Conservation (phyloP, 352 stramenopile species). For the Phytophthora pluvialis region DNA sequence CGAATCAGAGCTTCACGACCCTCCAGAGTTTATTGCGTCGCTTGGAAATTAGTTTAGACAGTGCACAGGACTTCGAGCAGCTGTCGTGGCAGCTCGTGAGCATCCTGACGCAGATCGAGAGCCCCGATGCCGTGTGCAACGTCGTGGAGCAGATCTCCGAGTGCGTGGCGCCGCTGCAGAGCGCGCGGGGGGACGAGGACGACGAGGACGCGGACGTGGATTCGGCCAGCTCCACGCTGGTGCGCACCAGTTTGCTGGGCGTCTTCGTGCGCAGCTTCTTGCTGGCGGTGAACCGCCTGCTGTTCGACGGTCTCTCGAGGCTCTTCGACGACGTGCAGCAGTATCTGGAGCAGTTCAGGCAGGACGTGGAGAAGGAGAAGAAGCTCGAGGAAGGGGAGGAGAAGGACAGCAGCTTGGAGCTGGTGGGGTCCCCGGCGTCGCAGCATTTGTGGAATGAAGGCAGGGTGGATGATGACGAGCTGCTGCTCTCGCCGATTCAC, state of each 20-base stretch:
- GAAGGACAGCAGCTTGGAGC: slow-evolving; percentile 32
- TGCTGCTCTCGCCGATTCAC: slow-evolving; percentile 44
- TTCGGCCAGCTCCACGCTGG: slow-evolving; percentile 55
- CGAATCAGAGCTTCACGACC: slow-evolving; percentile 31
- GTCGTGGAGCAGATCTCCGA: slow-evolving; percentile 70
- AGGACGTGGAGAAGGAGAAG: slow-evolving; percentile 40
- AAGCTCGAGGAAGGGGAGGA: slow-evolving; percentile 8
- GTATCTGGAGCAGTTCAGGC: slow-evolving; percentile 57
- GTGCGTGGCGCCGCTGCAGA: slow-evolving; percentile 55
- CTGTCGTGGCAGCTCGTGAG: slow-evolving; percentile 57
- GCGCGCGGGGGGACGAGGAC: slow-evolving; percentile 23
- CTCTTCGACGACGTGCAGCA: slow-evolving; percentile 68
- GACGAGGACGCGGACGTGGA: slow-evolving; percentile 33
- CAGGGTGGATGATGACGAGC: slow-evolving; percentile 33
- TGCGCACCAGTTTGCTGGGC: slow-evolving; percentile 62
- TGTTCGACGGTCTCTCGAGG: slow-evolving; percentile 77
- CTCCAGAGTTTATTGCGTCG: slow-evolving; percentile 54
- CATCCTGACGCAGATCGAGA: slow-evolving; percentile 62
- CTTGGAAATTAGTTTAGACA: slow-evolving; percentile 47
- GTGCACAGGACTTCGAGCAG: slow-evolving; percentile 45
- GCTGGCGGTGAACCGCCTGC: slow-evolving; percentile 55
- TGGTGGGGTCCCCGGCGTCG: slow-evolving; percentile 28
- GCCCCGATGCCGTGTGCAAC: slow-evolving; percentile 67
- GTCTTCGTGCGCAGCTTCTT: slow-evolving; percentile 78
- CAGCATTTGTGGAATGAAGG: slow-evolving; percentile 42